Evolutionary conservation across 352 stramenopile species (phyloP).

Genomic region (Globisporangium megalacanthum): DNA sequence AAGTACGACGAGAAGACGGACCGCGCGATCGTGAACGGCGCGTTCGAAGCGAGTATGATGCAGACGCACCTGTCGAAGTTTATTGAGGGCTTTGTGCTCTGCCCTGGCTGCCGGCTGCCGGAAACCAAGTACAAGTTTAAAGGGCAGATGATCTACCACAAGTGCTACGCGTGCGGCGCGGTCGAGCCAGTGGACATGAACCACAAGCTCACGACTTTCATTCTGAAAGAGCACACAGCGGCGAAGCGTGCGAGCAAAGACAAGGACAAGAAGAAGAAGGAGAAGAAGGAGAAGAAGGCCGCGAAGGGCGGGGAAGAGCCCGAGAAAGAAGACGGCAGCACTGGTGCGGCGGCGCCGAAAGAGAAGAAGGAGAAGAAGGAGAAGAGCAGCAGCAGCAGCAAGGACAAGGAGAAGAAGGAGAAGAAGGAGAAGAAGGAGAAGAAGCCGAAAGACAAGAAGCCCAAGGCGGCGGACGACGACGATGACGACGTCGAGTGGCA

Average conservation of each 20-base stretch:
- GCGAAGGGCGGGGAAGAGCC: constrained; percentile 55
- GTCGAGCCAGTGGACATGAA: constrained; percentile 97
- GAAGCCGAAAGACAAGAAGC: constrained; percentile 79
- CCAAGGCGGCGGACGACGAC: constrained; percentile 31
- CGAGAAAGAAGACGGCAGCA: constrained; percentile 49
- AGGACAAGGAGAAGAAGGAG: constrained; percentile 28
- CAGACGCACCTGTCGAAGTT: constrained; percentile 97
- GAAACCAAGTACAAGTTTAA: constrained; percentile 99
- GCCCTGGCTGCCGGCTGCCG: constrained; percentile 93
- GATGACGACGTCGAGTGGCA: constrained; percentile 83
- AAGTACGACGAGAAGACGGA: constrained; percentile 96
- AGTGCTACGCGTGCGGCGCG: constrained; percentile 96
- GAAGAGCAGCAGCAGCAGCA: constrained; percentile 63
- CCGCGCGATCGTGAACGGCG: constrained; percentile 96
- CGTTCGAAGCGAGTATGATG: constrained; percentile 91
- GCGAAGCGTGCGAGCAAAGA: constrained; percentile 83
- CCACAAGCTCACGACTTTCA: constrained; percentile 98
- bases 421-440: constrained; percentile 77
- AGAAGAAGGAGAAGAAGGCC: constrained; percentile 64
- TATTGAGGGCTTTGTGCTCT: constrained; percentile 98
- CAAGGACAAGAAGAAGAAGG: constrained; percentile 80
- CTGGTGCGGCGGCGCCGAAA: constrained; percentile 19
- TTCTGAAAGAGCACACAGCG: constrained; percentile 95
- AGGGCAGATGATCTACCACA: constrained; percentile 95
- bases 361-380: constrained; percentile 66